Percentiles rank a stretch among this genome's conserved stretches.
These are phyloP conservation scores for Sarocladium kiliense DNA, from an alignment of 2,329 filamentous ascomycete genomes.

Conservation along the genomic window DNA sequence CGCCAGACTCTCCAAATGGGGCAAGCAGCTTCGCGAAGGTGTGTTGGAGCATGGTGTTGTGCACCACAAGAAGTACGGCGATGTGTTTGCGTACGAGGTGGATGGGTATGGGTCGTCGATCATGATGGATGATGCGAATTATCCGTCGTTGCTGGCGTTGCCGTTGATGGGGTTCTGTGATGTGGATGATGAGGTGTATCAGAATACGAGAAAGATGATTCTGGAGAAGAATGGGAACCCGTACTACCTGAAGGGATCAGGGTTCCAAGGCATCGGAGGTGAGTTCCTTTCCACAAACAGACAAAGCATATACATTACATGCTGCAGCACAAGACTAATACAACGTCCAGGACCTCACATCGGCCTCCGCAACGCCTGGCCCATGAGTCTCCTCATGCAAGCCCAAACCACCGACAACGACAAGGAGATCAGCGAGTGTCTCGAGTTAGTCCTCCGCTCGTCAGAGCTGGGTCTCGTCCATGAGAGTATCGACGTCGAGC, in stretches of 20 bases:
- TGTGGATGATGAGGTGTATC: slow-evolving; percentile 63
- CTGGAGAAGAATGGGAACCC: slow-evolving; percentile 74
- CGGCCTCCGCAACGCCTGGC: slow-evolving; percentile 88
- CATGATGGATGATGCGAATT: slow-evolving; percentile 86
- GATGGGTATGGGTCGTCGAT: slow-evolving; percentile 80
- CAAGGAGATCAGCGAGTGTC: slow-evolving; percentile 68
- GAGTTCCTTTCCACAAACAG: slow-evolving; percentile 22
- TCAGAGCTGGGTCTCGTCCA: slow-evolving; percentile 78
- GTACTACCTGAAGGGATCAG: slow-evolving; percentile 73
- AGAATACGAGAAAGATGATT: slow-evolving; percentile 79
- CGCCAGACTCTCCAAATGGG: slow-evolving; percentile 52
- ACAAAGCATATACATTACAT: too few species aligned
- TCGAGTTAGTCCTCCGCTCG: slow-evolving; percentile 70
- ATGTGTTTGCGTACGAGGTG: slow-evolving; percentile 83
- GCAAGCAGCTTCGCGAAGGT: slow-evolving; percentile 63
- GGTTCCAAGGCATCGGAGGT: slow-evolving; percentile 87
- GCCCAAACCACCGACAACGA: slow-evolving; percentile 84
- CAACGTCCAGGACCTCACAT: slow-evolving; percentile 55
- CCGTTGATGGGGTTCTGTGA: slow-evolving; percentile 73
- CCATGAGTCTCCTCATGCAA: slow-evolving; percentile 90
- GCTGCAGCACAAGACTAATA: too few species aligned
- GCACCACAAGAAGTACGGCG: slow-evolving; percentile 66
- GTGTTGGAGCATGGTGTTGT: slow-evolving; percentile 83
- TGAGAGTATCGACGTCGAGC: slow-evolving; percentile 83
- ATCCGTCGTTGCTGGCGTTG: slow-evolving; percentile 73